Evolutionary conservation across 2,329 filamentous ascomycete species (phyloP), one percentile per base, ranked within the genome.

Genomic region (Microascus cirrosus): DNA sequence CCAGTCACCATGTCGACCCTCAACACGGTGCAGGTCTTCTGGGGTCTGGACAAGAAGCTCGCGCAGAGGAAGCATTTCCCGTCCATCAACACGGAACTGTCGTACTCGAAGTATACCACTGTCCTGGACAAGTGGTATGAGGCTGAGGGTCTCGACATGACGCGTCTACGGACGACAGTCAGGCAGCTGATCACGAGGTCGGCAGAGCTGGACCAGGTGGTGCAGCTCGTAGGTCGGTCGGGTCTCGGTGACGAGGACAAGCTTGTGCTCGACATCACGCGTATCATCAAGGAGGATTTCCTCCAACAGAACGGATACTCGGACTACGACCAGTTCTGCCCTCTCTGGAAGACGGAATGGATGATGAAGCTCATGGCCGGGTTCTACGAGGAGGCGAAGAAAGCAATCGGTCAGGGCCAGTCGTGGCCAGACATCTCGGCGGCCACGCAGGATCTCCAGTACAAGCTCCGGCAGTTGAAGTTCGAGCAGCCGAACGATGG

Each of bases 291-390:
- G 83, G 94, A 99, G 70, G 94, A 99, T 72, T 99, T 99, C 78
- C 72, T 99, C 70, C 94, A 99, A 76, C 94, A 99, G 74, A 99
- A 99, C 77, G 94, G 94, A 62, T 99, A 99, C 83, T 94, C 89
- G 64, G 90, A 97, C 74, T 97, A 99, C 71, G 94, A 99, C 70
- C 92, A 97, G 77, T 99, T 95, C 84, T 99, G 94, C 70, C 94
- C 94, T 55, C 83, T 99, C 68, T 99, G 94, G 94, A 99, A 99
- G 86, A 99, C 94, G 0, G 89, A 95, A 73, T 99, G 94, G 87
- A 97, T 99, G 94, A 99, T 99, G 94, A 96, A 95, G 83, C 87
- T 90, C 63, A 97, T 99, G 85, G 89, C 99, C 80, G 89, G 87
- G 59, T 99, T 93, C 83, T 90, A 96, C 71, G 95, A 99, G 68